phyloP scores from a whole-genome alignment of 1,284 basidiomycete genomes.

The Puccinia triticina region DNA sequence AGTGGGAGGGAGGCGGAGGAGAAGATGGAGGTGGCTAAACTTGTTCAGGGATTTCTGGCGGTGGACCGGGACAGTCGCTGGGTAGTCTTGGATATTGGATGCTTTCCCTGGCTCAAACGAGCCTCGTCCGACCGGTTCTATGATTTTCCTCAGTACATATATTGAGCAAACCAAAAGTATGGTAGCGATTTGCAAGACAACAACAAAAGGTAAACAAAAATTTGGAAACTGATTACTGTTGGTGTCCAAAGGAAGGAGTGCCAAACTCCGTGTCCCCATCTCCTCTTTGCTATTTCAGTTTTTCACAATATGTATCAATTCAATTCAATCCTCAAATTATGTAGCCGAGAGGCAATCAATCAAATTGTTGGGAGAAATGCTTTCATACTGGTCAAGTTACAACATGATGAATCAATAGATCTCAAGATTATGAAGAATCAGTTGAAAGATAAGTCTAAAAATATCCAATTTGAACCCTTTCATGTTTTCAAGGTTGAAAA shows the following conservation, averaged over 20 bases:
- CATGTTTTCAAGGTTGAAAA: conserved; percentile 93
- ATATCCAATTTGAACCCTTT: conserved; percentile 99
- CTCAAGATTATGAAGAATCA: conserved; percentile 99
- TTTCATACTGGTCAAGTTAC: conserved; percentile 96
- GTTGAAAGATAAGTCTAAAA: conserved; percentile 92
- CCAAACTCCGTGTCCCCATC: neutral
- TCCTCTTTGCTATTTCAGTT: conserved; percentile 67
- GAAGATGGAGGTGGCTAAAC: too few relatives aligned
- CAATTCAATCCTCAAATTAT: conserved; percentile 91
- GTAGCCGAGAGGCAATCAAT: conserved; percentile 99
- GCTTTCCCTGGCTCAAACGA: too few relatives aligned
- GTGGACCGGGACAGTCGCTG: too few relatives aligned
- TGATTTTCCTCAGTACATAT: conserved; percentile 89
- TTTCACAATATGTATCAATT: conserved; percentile 88
- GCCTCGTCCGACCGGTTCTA: too few relatives aligned
- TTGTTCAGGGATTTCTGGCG: too few relatives aligned
- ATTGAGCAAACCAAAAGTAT: conserved; percentile 96
- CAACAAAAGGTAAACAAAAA: conserved; percentile 75
- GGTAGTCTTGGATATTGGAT: too few relatives aligned
- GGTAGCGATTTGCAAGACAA: conserved; percentile 95
- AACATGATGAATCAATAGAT: conserved; percentile 97
- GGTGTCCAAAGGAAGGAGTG: too few relatives aligned
- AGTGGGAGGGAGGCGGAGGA: too few relatives aligned
- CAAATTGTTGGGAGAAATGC: conserved; percentile 95
- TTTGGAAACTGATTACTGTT: neutral